Conservation (phyloP, 192 early-diverging fungal species). For the Umbelopsis sp. region DNA sequence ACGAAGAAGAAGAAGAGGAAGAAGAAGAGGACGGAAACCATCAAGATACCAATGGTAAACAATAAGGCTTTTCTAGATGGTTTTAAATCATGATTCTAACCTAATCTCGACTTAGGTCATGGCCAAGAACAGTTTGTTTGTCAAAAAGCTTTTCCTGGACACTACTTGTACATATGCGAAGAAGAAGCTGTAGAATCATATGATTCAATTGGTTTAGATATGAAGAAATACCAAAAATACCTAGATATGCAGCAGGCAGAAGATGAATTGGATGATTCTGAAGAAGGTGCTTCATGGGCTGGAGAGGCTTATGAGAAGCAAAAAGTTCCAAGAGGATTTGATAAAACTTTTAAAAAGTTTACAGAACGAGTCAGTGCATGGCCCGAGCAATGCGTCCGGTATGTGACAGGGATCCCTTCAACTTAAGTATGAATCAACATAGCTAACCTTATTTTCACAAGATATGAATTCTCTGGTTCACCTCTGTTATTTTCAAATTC, state of each 20-base stretch:
- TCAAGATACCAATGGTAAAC: background rate
- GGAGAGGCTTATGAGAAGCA: constrained; percentile 86
- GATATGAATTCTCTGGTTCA: constrained; percentile 69
- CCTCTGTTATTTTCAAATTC: constrained; percentile 70
- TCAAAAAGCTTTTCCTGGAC: constrained; percentile 41
- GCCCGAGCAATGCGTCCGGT: constrained; percentile 85
- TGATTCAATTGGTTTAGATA: constrained; percentile 37
- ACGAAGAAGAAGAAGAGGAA: constrained; percentile 27
- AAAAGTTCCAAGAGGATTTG: constrained; percentile 67
- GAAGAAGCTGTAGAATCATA: constrained; percentile 44
- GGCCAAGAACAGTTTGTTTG: background rate
- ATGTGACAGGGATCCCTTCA: constrained; percentile 5
- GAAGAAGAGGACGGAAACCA: constrained; percentile 16
- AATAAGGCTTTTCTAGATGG: background rate
- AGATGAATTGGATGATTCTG: constrained; percentile 29
- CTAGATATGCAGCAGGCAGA: constrained; percentile 44
- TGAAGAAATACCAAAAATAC: constrained; percentile 47
- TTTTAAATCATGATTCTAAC: background rate
- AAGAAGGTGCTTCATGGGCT: constrained; percentile 58
- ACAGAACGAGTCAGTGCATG: constrained; percentile 67
- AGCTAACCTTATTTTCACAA: constrained; percentile 15
- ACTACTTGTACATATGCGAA: constrained; percentile 57
- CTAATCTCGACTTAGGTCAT: background rate
- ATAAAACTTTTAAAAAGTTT: constrained; percentile 83
- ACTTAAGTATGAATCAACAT: background rate